phyloP scores from a whole-genome alignment of 768 basidiomycete genomes.

The Leccinum aurantiacum region DNA sequence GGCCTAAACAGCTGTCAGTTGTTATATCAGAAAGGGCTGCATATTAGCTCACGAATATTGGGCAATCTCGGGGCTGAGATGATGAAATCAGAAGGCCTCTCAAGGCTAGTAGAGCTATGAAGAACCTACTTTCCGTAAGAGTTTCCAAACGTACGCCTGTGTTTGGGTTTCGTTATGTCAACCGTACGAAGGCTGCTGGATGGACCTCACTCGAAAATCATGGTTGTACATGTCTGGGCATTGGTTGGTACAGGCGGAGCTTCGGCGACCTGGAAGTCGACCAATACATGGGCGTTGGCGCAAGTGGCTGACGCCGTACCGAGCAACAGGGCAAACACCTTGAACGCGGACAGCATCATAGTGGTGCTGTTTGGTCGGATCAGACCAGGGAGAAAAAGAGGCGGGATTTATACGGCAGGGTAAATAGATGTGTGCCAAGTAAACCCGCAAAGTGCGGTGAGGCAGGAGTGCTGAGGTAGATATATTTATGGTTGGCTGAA shows the following conservation, averaged over 20 bases:
- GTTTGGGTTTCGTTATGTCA: background rate
- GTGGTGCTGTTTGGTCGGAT: conserved; percentile 3
- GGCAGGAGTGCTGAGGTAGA: background rate
- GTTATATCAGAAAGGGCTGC: background rate
- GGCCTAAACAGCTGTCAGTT: too few relatives aligned
- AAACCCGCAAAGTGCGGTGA: background rate
- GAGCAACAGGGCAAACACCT: conserved; percentile 14
- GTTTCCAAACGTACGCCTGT: conserved; percentile 68
- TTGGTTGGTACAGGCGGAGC: conserved; percentile 66
- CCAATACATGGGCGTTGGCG: conserved; percentile 34
- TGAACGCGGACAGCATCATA: conserved; percentile 24
- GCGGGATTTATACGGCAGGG: conserved; percentile 9
- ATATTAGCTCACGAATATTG: conserved; percentile 49
- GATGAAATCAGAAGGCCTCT: background rate
- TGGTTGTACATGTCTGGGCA: conserved; percentile 60
- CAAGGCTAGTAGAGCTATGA: background rate
- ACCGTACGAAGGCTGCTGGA: background rate
- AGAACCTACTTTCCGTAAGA: conserved; percentile 63
- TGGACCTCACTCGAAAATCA: conserved; percentile 57
- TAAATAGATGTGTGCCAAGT: background rate
- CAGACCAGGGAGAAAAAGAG: background rate
- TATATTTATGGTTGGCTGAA: conserved; percentile 3
- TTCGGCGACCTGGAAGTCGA: conserved; percentile 71
- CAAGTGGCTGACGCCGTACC: conserved; percentile 9
- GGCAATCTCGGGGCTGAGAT: conserved; percentile 58